Percentiles rank a stretch among this genome's conserved stretches.
These are phyloP conservation scores for Cystobasidium slooffiae DNA, from an alignment of 1,284 basidiomycete species.

Conservation along the genomic window DNA sequence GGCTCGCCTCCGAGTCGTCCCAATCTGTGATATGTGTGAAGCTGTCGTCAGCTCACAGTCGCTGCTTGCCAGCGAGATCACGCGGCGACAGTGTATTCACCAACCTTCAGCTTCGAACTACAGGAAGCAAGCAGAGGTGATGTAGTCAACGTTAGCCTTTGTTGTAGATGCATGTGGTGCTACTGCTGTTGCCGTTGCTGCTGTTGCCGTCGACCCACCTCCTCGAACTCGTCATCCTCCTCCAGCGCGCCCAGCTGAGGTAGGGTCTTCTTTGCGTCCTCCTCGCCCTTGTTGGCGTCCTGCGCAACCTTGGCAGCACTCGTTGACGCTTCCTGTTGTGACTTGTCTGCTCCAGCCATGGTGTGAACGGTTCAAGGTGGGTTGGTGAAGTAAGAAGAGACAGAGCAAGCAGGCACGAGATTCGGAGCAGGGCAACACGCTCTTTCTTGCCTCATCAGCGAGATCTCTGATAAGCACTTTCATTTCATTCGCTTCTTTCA, in stretches of 20 bases:
- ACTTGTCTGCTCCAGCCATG: slow-evolving; percentile 29
- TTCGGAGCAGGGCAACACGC: background rate
- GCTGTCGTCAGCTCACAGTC: slow-evolving; percentile 28
- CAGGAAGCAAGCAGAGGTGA: background rate
- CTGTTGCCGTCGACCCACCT: slow-evolving; percentile 37
- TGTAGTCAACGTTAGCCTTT: background rate
- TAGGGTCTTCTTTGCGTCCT: slow-evolving; percentile 40
- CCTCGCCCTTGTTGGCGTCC: slow-evolving; percentile 32
- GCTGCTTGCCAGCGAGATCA: background rate
- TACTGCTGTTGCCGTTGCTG: background rate
- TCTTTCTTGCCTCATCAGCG: background rate
- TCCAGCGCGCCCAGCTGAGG: slow-evolving; percentile 46
- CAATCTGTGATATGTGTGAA: slow-evolving; percentile 64
- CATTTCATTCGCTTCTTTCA: background rate
- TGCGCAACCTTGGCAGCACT: slow-evolving; percentile 17
- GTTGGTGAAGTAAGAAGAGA: background rate
- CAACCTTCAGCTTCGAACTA: slow-evolving; percentile 51
- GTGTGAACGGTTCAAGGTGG: background rate
- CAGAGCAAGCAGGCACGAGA: slow-evolving; percentile 10
- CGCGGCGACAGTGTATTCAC: background rate
- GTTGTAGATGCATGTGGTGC: background rate
- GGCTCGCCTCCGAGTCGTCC: slow-evolving; percentile 79
- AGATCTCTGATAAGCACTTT: slow-evolving; percentile 6
- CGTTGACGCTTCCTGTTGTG: slow-evolving; percentile 28
- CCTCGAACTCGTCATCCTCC: slow-evolving; percentile 55